phyloP scores from a whole-genome alignment of 2,329 filamentous ascomycete genomes.

The Lasiodiplodia sp. region DNA sequence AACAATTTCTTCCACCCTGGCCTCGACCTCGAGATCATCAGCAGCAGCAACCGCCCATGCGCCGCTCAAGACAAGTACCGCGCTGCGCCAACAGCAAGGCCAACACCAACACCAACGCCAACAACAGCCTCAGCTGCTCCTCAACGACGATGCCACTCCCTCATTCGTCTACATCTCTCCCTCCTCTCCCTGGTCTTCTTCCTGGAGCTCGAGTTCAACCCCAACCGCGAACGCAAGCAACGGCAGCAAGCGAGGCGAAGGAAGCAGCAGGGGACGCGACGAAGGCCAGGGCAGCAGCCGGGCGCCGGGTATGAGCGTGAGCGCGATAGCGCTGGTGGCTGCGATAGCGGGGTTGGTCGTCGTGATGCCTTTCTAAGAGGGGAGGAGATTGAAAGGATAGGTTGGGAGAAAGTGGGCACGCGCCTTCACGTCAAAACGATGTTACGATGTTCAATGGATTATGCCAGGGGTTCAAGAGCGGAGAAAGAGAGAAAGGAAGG shows the following conservation, averaged over 20 bases:
- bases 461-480: too few relatives aligned
- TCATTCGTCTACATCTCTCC: not conserved
- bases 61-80: not conserved
- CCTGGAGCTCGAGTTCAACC: not conserved
- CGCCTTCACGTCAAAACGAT: too few relatives aligned
- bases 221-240: not conserved
- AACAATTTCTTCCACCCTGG: not conserved
- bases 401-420: too few relatives aligned
- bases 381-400: too few relatives aligned
- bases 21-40: not conserved
- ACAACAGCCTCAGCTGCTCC: too few relatives aligned
- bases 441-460: too few relatives aligned
- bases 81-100: not conserved
- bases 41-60: too few relatives aligned
- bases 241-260: not conserved
- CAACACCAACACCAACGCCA: not conserved
- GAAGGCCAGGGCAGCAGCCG: not conserved
- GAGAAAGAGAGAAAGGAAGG: too few relatives aligned
- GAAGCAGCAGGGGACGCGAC: not conserved
- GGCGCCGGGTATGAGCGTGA: not conserved
- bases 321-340: conserved; percentile 10
- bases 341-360: conserved; percentile 13
- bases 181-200: not conserved
- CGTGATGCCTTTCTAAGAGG: not conserved
- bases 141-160: too few relatives aligned